phyloP scores from a whole-genome alignment of 441 rosid species.

The Pelargonium cotyledonis region DNA sequence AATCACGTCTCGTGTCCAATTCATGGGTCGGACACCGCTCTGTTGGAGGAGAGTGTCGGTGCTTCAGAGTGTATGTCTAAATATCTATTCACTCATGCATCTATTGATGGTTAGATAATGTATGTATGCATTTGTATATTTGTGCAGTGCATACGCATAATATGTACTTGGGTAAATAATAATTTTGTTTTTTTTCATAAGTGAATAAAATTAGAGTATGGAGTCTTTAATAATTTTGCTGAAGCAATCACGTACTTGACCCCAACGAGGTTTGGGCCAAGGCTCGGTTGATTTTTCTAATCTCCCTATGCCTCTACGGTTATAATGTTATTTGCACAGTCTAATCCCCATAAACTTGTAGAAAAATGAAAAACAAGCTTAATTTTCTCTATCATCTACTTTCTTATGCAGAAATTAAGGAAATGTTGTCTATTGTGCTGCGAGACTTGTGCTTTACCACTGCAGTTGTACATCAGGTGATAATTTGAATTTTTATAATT shows the following conservation, averaged over 20 bases:
- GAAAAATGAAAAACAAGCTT: slow-evolving; percentile 6
- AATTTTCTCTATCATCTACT: slow-evolving; percentile 24
- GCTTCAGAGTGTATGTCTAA: neutral
- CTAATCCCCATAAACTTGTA: neutral
- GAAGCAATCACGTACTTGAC: neutral
- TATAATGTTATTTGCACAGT: neutral
- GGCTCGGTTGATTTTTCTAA: neutral
- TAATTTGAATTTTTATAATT: slow-evolving; percentile 8
- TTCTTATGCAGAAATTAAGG: slow-evolving; percentile 72
- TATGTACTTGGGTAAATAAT: neutral
- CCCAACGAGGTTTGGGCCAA: neutral
- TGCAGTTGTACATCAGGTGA: slow-evolving; percentile 93
- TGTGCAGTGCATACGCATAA: neutral
- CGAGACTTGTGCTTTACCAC: slow-evolving; percentile 73
- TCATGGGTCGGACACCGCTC: no score
- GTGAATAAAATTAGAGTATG: neutral
- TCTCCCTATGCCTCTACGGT: neutral
- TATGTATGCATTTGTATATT: neutral
- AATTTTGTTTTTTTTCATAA: neutral
- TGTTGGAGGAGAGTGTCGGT: no score
- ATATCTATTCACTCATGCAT: neutral
- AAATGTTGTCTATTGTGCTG: slow-evolving; percentile 64
- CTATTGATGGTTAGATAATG: neutral
- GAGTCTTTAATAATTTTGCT: neutral
- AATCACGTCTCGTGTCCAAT: no score